These are phyloP conservation scores for Misopates orontium DNA, from an alignment of 257 asterid species.

Conservation along the genomic window DNA sequence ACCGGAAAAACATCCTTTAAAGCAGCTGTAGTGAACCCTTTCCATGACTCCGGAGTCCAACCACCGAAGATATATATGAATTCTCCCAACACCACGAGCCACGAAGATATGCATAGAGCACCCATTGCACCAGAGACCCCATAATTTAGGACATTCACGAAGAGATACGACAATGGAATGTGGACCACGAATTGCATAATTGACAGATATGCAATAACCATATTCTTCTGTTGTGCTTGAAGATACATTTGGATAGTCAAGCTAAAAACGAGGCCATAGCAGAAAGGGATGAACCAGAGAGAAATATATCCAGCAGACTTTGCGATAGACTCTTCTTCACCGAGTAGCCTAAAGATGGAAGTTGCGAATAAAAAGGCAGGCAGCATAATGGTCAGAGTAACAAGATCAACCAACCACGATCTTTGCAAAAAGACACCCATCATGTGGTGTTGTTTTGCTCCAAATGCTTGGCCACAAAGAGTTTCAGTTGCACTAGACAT, in stretches of 20 bases:
- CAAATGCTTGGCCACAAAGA: constrained; percentile 91
- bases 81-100: constrained; percentile 66
- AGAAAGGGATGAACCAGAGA: constrained; percentile 74
- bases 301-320: constrained; percentile 68
- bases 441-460: constrained; percentile 91
- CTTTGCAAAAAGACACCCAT: constrained; percentile 92
- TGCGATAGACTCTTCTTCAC: constrained; percentile 57
- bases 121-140: constrained; percentile 83
- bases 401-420: constrained; percentile 84
- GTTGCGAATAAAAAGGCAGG: constrained; percentile 68
- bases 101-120: constrained; percentile 61
- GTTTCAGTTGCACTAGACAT: constrained; percentile 99
- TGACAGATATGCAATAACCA: constrained; percentile 68
- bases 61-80: constrained; percentile 77
- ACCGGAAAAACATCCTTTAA: constrained; percentile 75
- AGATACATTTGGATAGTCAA: constrained; percentile 87
- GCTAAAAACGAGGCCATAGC: constrained; percentile 64
- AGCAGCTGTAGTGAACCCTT: constrained; percentile 64
- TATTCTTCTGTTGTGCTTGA: constrained; percentile 90
- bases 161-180: constrained; percentile 68
- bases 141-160: constrained; percentile 50
- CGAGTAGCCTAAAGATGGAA: constrained; percentile 65
- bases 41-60: constrained; percentile 86
- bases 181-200: constrained; percentile 53
- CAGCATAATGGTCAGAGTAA: constrained; percentile 54